A percentile compares a stretch with the other conserved stretches of the same genome.
Evolutionary conservation across 805 yeast genomes (phyloP).

Genomic region (Saccharomycopsis javanensis): DNA sequence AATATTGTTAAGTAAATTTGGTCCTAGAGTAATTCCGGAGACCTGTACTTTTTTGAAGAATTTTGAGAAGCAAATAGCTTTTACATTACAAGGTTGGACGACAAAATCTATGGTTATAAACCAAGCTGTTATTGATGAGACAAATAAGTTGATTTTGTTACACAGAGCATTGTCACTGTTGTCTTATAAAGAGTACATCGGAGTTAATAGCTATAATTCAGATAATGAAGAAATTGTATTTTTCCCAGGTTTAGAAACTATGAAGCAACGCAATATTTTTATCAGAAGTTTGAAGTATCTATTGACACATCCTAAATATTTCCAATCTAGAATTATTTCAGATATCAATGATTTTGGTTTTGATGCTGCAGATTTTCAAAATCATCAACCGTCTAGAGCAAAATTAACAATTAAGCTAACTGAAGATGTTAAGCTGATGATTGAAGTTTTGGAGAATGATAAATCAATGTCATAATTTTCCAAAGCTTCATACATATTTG

Average conservation of each 20-base stretch:
- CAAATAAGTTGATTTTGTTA: conserved; percentile 57
- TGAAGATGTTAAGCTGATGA: conserved; percentile 43
- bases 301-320: conserved; percentile 77
- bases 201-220: conserved; percentile 9
- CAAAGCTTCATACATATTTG: no score
- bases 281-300: conserved; percentile 56
- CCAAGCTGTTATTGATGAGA: conserved; percentile 45
- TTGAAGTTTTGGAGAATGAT: conserved; percentile 26
- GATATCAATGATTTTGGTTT: conserved; percentile 60
- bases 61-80: conserved; percentile 56
- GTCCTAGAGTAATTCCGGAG: conserved; percentile 55
- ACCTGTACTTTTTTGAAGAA: conserved; percentile 50
- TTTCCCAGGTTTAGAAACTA: conserved; percentile 55
- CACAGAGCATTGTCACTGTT: conserved; percentile 47
- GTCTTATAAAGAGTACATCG: conserved; percentile 39
- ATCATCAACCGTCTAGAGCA: conserved; percentile 21
- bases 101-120: conserved; percentile 41
- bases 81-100: conserved; percentile 62
- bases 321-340: conserved; percentile 58
- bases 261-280: conserved; percentile 49
- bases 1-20: conserved; percentile 50
- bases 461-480: not conserved
- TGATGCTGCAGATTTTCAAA: conserved; percentile 32
- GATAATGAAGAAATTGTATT: conserved; percentile 21
- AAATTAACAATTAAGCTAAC: conserved; percentile 39